These are phyloP conservation scores for Cynara cardunculus DNA, from an alignment of 129 eudicot genomes.

Conservation along the genomic window DNA sequence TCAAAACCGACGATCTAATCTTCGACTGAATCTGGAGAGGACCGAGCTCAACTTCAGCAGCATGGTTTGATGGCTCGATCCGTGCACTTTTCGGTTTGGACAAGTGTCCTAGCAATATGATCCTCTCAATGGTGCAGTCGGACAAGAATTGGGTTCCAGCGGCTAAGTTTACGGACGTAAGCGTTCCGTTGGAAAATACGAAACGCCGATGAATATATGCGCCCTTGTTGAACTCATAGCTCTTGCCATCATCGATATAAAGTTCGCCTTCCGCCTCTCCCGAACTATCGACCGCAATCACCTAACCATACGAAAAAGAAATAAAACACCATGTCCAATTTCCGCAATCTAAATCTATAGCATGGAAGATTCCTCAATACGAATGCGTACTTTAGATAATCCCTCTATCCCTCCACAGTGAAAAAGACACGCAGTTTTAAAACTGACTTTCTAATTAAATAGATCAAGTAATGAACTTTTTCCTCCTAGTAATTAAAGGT, in stretches of 20 bases:
- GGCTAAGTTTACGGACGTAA: constrained; percentile 58
- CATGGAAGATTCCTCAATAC: too few relatives aligned
- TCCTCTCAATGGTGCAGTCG: constrained; percentile 75
- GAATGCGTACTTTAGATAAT: too few relatives aligned
- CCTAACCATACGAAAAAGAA: constrained; percentile 34
- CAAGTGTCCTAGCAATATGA: constrained; percentile 66
- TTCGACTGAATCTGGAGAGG: constrained; percentile 58
- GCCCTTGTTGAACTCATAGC: constrained; percentile 75
- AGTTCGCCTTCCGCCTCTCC: constrained; percentile 87
- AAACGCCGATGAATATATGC: constrained; percentile 85
- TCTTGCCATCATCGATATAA: constrained; percentile 89
- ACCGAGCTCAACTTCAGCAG: constrained; percentile 53
- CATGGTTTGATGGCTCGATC: constrained; percentile 58
- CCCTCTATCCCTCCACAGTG: too few relatives aligned
- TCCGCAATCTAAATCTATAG: neutral
- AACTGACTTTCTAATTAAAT: too few relatives aligned
- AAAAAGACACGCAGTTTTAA: neutral
- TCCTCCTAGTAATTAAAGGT: neutral
- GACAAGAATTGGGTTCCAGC: constrained; percentile 36
- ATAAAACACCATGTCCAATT: neutral
- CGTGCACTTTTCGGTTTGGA: constrained; percentile 51
- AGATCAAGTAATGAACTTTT: neutral
- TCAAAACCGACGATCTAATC: constrained; percentile 40
- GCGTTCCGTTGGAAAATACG: constrained; percentile 61
- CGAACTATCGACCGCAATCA: constrained; percentile 82